These are phyloP conservation scores for Gymnopilus dilepis DNA, from an alignment of 768 basidiomycete species.

Conservation along the genomic window DNA sequence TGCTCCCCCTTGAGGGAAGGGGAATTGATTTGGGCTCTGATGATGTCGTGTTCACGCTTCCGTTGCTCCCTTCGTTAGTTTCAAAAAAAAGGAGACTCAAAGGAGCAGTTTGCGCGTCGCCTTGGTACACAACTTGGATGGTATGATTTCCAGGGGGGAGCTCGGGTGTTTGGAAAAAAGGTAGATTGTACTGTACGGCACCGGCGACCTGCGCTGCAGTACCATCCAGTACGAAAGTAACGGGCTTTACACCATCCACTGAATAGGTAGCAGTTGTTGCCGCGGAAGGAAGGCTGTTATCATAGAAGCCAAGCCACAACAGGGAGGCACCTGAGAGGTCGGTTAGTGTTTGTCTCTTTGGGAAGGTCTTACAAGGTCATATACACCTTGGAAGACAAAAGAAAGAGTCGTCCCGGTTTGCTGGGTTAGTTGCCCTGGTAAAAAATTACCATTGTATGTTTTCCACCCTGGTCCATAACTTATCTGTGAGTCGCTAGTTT, in stretches of 20 bases:
- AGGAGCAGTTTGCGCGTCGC: conserved; percentile 10
- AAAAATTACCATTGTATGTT: no score
- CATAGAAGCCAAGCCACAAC: conserved; percentile 31
- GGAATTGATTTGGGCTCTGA: no score
- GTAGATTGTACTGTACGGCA: conserved; percentile 17
- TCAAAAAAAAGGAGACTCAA: conserved; percentile 8
- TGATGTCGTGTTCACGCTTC: neutral
- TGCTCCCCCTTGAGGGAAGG: no score
- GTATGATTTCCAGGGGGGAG: conserved; percentile 15
- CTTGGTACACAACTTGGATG: conserved; percentile 14
- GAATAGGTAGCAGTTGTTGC: conserved; percentile 30
- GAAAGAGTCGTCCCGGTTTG: conserved; percentile 26
- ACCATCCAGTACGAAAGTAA: conserved; percentile 24
- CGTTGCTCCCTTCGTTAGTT: neutral
- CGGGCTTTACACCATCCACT: conserved; percentile 29
- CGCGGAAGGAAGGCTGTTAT: conserved; percentile 26
- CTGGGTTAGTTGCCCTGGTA: conserved; percentile 10
- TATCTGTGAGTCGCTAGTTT: conserved; percentile 24
- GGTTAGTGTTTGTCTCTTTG: neutral
- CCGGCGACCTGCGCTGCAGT: conserved; percentile 10
- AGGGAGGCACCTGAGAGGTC: conserved; percentile 30
- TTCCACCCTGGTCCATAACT: conserved; percentile 27
- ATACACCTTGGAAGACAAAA: conserved; percentile 33
- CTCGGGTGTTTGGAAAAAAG: conserved; percentile 13
- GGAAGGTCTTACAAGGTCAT: neutral